These are phyloP conservation scores for Aspergillus wentii DNA, from an alignment of 495 filamentous ascomycete species.

Conservation along the genomic window DNA sequence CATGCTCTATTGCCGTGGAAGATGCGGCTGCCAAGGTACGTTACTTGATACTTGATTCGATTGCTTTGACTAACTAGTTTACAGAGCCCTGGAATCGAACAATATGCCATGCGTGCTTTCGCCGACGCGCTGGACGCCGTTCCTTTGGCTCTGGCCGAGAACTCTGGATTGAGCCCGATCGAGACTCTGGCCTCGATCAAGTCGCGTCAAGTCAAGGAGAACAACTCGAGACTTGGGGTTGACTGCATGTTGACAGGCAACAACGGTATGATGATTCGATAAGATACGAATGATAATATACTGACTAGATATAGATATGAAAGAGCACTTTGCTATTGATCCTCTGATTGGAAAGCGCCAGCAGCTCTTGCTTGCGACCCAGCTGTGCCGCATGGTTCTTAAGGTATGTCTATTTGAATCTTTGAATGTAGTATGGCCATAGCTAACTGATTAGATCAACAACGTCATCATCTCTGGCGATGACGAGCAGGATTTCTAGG, in stretches of 20 bases:
- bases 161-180: slow-evolving; percentile 93
- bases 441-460: slow-evolving; percentile 50
- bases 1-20: slow-evolving; percentile 93
- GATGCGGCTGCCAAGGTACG: slow-evolving; percentile 82
- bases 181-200: slow-evolving; percentile 93
- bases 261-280: slow-evolving; percentile 71
- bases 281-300: too few species aligned
- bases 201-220: slow-evolving; percentile 89
- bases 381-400: slow-evolving; percentile 97
- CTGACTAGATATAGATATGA: slow-evolving; percentile 63
- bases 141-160: slow-evolving; percentile 95
- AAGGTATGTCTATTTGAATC: slow-evolving; percentile 83
- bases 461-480: slow-evolving; percentile 95
- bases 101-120: slow-evolving; percentile 98
- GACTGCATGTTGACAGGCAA: slow-evolving; percentile 95
- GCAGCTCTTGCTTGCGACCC: slow-evolving; percentile 91
- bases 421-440: too few species aligned
- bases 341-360: slow-evolving; percentile 96
- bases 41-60: not conserved
- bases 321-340: slow-evolving; percentile 94
- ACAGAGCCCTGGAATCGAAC: slow-evolving; percentile 86
- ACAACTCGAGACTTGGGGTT: slow-evolving; percentile 79
- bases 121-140: slow-evolving; percentile 91
- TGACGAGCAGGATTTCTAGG: slow-evolving; percentile 88
- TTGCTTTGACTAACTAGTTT: slow-evolving; percentile 6